phyloP scores from a whole-genome alignment of 495 filamentous ascomycete genomes.

The Usnea hakonensis region DNA sequence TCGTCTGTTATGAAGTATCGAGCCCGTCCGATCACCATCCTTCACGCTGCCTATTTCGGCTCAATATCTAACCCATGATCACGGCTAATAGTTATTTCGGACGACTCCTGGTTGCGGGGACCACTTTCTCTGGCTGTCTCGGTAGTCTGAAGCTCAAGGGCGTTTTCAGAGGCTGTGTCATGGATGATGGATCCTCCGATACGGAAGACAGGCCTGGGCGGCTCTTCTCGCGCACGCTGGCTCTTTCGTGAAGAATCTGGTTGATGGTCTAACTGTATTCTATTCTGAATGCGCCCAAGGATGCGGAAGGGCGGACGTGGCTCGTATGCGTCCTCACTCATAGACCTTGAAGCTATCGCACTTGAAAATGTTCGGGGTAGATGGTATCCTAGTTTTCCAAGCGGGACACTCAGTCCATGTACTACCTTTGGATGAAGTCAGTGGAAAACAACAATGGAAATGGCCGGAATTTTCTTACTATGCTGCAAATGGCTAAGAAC shows the following conservation, averaged over 20 bases:
- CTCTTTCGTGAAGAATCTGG: conserved; percentile 27
- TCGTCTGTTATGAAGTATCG: no score
- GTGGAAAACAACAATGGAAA: neutral
- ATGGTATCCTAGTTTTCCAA: conserved; percentile 75
- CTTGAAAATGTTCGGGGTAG: conserved; percentile 68
- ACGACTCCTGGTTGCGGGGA: neutral
- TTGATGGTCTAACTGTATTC: conserved; percentile 19
- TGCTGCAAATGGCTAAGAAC: conserved; percentile 80
- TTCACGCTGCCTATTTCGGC: neutral
- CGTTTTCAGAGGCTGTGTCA: neutral
- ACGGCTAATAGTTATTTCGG: neutral
- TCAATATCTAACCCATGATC: neutral
- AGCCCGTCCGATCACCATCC: neutral
- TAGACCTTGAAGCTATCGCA: conserved; percentile 13
- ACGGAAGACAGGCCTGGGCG: conserved; percentile 40
- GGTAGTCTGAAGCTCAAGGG: neutral
- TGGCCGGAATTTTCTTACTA: conserved; percentile 48
- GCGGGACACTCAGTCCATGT: conserved; percentile 76
- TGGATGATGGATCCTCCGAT: conserved; percentile 45
- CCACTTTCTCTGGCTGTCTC: neutral
- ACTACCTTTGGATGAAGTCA: conserved; percentile 50
- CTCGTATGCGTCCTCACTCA: conserved; percentile 18
- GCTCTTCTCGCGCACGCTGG: conserved; percentile 24
- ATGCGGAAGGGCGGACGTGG: conserved; percentile 15
- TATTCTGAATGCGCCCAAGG: conserved; percentile 17